These are phyloP conservation scores for Claviceps purpurea DNA, from an alignment of 2,329 filamentous ascomycete species.

Conservation along the genomic window DNA sequence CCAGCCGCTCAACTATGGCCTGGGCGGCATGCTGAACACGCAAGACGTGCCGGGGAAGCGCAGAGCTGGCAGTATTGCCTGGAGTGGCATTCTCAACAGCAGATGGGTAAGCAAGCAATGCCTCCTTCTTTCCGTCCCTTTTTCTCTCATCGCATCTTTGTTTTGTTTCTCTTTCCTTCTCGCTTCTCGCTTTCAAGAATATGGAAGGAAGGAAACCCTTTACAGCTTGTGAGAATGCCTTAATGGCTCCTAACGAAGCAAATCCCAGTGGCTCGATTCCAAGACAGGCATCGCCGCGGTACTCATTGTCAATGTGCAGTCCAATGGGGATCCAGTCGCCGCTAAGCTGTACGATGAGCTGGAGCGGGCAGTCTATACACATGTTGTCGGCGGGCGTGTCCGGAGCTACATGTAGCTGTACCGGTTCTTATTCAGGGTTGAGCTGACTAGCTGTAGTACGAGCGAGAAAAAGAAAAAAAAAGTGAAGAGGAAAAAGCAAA, in stretches of 20 bases:
- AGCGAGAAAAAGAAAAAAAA: not conserved
- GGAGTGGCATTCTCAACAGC: constrained; percentile 28
- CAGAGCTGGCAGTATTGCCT: constrained; percentile 28
- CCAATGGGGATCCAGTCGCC: constrained; percentile 23
- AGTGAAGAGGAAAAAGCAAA: no score
- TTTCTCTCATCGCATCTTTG: not conserved
- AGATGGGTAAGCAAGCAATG: constrained; percentile 27
- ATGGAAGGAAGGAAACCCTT: not conserved
- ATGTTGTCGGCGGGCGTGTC: not conserved
- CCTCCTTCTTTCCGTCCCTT: no score
- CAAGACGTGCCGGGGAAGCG: constrained; percentile 26
- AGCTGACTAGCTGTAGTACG: not conserved
- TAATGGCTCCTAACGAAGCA: no score
- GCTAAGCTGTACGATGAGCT: constrained; percentile 25
- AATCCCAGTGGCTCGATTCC: constrained; percentile 22
- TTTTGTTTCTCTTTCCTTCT: not conserved
- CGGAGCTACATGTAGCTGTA: not conserved
- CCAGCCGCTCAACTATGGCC: constrained; percentile 22
- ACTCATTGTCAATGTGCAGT: constrained; percentile 25
- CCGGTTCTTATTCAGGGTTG: not conserved
- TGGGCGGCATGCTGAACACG: constrained; percentile 26
- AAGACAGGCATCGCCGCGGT: constrained; percentile 26
- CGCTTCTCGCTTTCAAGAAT: not conserved
- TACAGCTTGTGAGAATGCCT: no score
- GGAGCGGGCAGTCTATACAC: constrained; percentile 24